A percentile compares a stretch with the other conserved stretches of the same genome.
Conservation (phyloP, 148 eudicot species). For the Silene conica region DNA sequence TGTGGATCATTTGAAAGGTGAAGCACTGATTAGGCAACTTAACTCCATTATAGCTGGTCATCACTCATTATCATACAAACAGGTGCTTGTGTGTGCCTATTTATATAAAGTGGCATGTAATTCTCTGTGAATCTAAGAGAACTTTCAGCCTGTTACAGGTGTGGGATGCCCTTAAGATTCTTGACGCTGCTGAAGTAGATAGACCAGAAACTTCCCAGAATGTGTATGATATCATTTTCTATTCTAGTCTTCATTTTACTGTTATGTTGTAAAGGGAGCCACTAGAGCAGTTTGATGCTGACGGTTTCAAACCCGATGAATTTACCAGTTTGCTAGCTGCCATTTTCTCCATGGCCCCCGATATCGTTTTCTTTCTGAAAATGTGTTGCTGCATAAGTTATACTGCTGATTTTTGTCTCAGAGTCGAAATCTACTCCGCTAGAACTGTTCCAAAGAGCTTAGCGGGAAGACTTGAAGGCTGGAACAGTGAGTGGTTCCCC, state of each 20-base stretch:
- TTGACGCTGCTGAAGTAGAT: conserved; percentile 47
- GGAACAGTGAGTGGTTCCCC: conserved; percentile 42
- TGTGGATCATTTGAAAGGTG: conserved; percentile 33
- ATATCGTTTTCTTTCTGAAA: neutral
- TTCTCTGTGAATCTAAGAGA: conserved; percentile 10
- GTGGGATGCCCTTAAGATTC: conserved; percentile 63
- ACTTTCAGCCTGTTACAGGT: conserved; percentile 30
- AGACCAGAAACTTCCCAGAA: conserved; percentile 39
- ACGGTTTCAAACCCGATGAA: no score
- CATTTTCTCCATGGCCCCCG: no score
- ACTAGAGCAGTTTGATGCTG: no score
- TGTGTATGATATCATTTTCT: conserved; percentile 24
- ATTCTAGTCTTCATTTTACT: no score
- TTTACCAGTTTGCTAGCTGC: no score
- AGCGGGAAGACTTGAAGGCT: conserved; percentile 57
- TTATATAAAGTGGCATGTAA: neutral
- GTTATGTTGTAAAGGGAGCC: no score
- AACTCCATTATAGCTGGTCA: conserved; percentile 43
- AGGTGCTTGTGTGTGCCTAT: conserved; percentile 26
- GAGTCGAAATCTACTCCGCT: conserved; percentile 51
- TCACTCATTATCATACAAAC: conserved; percentile 43
- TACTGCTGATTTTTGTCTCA: conserved; percentile 20
- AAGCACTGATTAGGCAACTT: conserved; percentile 36
- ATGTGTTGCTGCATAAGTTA: conserved; percentile 18
- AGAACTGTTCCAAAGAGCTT: conserved; percentile 42